A percentile compares a stretch with the other conserved stretches of the same genome.
phyloP scores from a whole-genome alignment of 1,139 yeast genomes.

The Eremothecium cymbalariae region DNA sequence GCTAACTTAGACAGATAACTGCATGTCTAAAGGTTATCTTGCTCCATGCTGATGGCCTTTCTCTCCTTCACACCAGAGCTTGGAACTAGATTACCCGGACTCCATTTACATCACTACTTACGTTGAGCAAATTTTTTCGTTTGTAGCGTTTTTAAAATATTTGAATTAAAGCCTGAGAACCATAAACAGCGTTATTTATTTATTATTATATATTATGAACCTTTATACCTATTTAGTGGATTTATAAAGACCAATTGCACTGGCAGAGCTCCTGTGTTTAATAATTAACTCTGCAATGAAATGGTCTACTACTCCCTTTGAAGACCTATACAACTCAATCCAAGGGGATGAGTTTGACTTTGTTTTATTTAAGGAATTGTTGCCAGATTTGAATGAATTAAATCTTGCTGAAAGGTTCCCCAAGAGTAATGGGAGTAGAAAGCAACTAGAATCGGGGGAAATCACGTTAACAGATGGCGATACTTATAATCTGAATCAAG shows the following conservation, averaged over 20 bases:
- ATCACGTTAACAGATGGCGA: constrained; percentile 43
- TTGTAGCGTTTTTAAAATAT: too few relatives aligned
- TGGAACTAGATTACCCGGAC: neutral
- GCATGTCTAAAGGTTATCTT: too few relatives aligned
- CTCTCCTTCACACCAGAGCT: neutral
- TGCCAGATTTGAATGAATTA: constrained; percentile 24
- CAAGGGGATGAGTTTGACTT: constrained; percentile 20
- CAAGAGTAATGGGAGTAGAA: constrained; percentile 49
- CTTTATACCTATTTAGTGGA: neutral
- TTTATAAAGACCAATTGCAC: neutral
- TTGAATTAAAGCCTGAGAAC: too few relatives aligned
- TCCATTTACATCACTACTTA: too few relatives aligned
- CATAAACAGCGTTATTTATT: too few relatives aligned
- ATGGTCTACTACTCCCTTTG: constrained; percentile 24
- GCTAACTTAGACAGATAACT: too few relatives aligned
- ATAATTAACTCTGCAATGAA: constrained; percentile 14
- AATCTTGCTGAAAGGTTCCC: constrained; percentile 18
- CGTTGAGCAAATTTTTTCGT: too few relatives aligned
- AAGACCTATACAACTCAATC: constrained; percentile 26
- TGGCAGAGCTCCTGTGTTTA: too few relatives aligned
- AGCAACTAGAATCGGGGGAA: constrained; percentile 45
- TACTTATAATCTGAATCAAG: constrained; percentile 43
- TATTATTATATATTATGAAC: too few relatives aligned
- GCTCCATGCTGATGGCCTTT: neutral
- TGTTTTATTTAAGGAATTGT: constrained; percentile 18